Evolutionary conservation across 2,329 filamentous ascomycete genomes (phyloP).

Genomic region (Talaromyces sp.): DNA sequence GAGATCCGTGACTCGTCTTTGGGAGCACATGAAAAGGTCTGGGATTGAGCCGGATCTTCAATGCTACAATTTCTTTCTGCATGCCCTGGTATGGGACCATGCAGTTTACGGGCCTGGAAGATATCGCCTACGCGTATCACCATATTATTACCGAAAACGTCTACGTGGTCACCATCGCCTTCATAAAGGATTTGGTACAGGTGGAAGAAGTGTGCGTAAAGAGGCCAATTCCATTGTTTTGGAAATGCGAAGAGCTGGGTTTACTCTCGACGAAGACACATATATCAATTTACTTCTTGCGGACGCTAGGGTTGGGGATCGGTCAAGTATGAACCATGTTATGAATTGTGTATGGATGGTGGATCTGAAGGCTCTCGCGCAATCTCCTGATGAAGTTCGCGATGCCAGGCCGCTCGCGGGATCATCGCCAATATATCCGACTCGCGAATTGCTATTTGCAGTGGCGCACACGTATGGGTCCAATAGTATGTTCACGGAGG

Average conservation of each 20-base stretch:
- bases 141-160: slow-evolving; percentile 28
- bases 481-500: slow-evolving; percentile 58
- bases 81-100: slow-evolving; percentile 45
- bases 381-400: slow-evolving; percentile 27
- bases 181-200: slow-evolving; percentile 30
- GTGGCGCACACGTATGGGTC: slow-evolving; percentile 65
- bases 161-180: slow-evolving; percentile 17
- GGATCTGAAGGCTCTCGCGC: slow-evolving; percentile 40
- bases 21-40: slow-evolving; percentile 41
- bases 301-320: slow-evolving; percentile 49
- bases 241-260: slow-evolving; percentile 43
- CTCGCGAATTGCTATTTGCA: slow-evolving; percentile 54
- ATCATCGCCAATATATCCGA: slow-evolving; percentile 56
- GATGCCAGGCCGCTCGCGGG: slow-evolving; percentile 38
- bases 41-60: slow-evolving; percentile 41
- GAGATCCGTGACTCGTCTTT: slow-evolving; percentile 42
- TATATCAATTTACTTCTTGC: slow-evolving; percentile 52
- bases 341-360: slow-evolving; percentile 53
- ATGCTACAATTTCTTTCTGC: slow-evolving; percentile 55
- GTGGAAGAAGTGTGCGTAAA: slow-evolving; percentile 28
- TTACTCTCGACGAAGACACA: slow-evolving; percentile 48
- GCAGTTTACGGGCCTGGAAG: slow-evolving; percentile 36
- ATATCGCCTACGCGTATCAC: slow-evolving; percentile 35
- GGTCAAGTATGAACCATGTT: slow-evolving; percentile 43
- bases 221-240: slow-evolving; percentile 41